Conservation (phyloP, 805 yeast species). For the Lipomyces japonicus region DNA sequence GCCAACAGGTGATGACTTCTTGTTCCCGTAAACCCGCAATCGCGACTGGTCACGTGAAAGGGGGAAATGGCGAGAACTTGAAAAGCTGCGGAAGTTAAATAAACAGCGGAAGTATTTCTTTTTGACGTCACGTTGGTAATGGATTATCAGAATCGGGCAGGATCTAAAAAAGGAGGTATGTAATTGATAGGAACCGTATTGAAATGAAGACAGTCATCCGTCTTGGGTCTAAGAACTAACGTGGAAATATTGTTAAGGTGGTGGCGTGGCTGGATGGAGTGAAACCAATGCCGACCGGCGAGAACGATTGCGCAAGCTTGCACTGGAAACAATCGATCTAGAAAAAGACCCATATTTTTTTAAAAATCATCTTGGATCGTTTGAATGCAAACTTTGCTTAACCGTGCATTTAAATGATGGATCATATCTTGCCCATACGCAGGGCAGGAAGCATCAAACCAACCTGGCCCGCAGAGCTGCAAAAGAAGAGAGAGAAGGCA, state of each 20-base stretch:
- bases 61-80: too few relatives aligned
- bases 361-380: slow-evolving; percentile 74
- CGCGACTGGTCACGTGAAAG: too few relatives aligned
- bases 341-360: slow-evolving; percentile 76
- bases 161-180: slow-evolving; percentile 72
- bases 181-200: background rate
- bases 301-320: slow-evolving; percentile 62
- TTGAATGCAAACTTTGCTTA: slow-evolving; percentile 79
- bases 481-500: slow-evolving; percentile 35
- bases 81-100: too few relatives aligned
- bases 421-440: slow-evolving; percentile 77
- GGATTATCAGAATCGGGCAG: slow-evolving; percentile 89
- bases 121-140: too few relatives aligned
- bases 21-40: too few relatives aligned
- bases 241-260: slow-evolving; percentile 42
- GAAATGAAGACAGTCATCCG: background rate
- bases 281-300: slow-evolving; percentile 67
- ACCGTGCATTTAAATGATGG: slow-evolving; percentile 79
- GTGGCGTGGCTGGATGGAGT: slow-evolving; percentile 76
- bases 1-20: too few relatives aligned
- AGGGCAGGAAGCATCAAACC: slow-evolving; percentile 77
- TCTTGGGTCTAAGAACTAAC: background rate
- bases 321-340: slow-evolving; percentile 43
- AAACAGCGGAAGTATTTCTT: too few relatives aligned
- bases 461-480: slow-evolving; percentile 59